These are phyloP conservation scores for Podospora conica DNA, from an alignment of 495 filamentous ascomycete genomes.

Conservation along the genomic window DNA sequence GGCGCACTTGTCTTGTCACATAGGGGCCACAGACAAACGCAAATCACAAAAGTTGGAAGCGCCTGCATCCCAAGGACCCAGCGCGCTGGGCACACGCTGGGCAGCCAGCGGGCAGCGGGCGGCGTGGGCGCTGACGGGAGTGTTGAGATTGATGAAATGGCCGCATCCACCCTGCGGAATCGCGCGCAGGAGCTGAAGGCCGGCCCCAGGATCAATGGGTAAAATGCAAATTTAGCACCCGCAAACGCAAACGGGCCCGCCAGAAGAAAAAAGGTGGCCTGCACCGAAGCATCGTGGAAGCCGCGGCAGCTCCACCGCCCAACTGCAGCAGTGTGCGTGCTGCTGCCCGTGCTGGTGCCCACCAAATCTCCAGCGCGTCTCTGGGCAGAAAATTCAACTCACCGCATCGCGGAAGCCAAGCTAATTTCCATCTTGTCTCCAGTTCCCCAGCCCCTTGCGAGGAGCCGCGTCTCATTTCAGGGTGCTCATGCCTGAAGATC, in stretches of 20 bases:
- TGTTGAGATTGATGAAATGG: constrained; percentile 4
- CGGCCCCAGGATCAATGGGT: constrained; percentile 14
- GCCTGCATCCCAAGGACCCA: constrained; percentile 11
- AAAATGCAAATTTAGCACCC: constrained; percentile 24
- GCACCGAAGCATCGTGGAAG: constrained; percentile 26
- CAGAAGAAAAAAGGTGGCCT: constrained; percentile 2
- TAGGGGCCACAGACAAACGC: not conserved
- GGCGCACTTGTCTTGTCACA: not conserved
- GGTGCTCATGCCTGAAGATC: constrained; percentile 9
- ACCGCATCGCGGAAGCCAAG: constrained; percentile 6
- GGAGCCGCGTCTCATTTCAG: constrained; percentile 7
- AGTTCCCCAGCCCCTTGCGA: constrained; percentile 5
- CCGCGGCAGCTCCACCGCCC: constrained; percentile 21
- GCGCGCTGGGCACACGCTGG: not conserved
- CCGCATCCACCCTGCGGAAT: not conserved
- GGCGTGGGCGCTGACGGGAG: not conserved
- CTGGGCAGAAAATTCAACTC: not conserved
- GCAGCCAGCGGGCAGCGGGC: too few species aligned
- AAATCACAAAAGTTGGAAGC: constrained; percentile 15
- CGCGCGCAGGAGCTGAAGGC: constrained; percentile 23
- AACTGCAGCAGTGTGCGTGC: constrained; percentile 19
- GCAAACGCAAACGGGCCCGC: constrained; percentile 1
- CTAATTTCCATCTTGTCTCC: constrained; percentile 2
- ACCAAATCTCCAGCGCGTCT: constrained; percentile 6
- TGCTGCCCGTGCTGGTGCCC: constrained; percentile 6